These are phyloP conservation scores for Fusarium dimerum DNA, from an alignment of 2,329 filamentous ascomycete genomes.

Conservation along the genomic window DNA sequence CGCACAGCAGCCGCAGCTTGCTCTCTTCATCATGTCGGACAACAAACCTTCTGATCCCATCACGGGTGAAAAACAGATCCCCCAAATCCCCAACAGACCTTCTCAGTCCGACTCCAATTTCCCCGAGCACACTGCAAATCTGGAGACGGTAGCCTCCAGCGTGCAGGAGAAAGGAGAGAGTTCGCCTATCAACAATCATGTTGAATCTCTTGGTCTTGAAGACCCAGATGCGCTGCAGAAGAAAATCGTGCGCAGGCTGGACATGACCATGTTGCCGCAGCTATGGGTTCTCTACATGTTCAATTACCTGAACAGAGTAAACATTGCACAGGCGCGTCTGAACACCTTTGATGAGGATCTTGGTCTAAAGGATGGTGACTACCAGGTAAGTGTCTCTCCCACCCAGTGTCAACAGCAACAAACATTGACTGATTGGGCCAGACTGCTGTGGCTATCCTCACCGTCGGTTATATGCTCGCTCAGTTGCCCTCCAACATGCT, in stretches of 20 bases:
- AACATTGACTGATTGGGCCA: neutral
- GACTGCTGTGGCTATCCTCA: conserved; percentile 19
- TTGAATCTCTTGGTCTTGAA: conserved; percentile 12
- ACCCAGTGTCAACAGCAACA: neutral
- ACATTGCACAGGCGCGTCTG: conserved; percentile 19
- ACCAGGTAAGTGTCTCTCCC: conserved; percentile 7
- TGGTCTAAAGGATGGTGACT: conserved; percentile 19
- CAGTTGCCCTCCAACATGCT: conserved; percentile 21
- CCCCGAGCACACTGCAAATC: no score
- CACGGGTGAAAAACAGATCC: no score
- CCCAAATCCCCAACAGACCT: no score
- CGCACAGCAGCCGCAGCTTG: no score
- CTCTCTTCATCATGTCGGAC: no score
- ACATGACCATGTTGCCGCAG: conserved; percentile 19
- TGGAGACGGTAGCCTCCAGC: no score
- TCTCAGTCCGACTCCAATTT: no score
- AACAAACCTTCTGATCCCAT: no score
- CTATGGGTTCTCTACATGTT: conserved; percentile 26
- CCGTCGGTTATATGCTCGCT: conserved; percentile 20
- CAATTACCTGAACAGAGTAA: conserved; percentile 22
- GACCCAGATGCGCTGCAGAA: conserved; percentile 14
- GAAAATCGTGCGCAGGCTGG: conserved; percentile 18
- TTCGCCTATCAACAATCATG: conserved; percentile 12
- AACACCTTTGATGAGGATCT: conserved; percentile 20
- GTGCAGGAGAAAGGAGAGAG: conserved; percentile 11